phyloP scores from a whole-genome alignment of 306 rosid species.

The Cicer bijugum region DNA sequence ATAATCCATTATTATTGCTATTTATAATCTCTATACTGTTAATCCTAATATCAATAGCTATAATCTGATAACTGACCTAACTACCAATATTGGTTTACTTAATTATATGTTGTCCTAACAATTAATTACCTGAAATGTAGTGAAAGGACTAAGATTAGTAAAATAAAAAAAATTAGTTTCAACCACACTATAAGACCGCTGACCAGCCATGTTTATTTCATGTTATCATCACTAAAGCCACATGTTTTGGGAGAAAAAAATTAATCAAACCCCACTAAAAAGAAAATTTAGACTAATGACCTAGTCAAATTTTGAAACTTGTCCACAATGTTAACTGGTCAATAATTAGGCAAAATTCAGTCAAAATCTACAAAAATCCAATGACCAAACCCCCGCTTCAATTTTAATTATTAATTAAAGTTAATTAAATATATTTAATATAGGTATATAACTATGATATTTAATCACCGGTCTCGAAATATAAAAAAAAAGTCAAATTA shows the following conservation, averaged over 20 bases:
- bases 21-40: too few relatives aligned
- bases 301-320: neutral
- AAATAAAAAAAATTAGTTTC: slow-evolving; percentile 9
- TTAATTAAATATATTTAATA: neutral
- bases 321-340: slow-evolving; percentile 9
- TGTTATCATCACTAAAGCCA: slow-evolving; percentile 7
- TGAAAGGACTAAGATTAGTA: slow-evolving; percentile 17
- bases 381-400: neutral
- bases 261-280: slow-evolving; percentile 11
- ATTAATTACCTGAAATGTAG: slow-evolving; percentile 24
- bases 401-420: neutral
- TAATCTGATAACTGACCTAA: slow-evolving; percentile 18
- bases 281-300: slow-evolving; percentile 3
- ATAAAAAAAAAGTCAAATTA: too few relatives aligned
- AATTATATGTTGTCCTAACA: neutral
- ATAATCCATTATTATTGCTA: too few relatives aligned
- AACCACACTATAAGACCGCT: slow-evolving; percentile 13
- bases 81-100: neutral
- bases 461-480: too few relatives aligned
- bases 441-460: neutral
- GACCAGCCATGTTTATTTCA: slow-evolving; percentile 11
- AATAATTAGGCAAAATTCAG: neutral
- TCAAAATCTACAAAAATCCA: neutral
- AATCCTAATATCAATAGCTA: neutral
- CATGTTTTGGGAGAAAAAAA: slow-evolving; percentile 1